phyloP scores from a whole-genome alignment of 768 basidiomycete genomes.

The Lentinula raphanica region DNA sequence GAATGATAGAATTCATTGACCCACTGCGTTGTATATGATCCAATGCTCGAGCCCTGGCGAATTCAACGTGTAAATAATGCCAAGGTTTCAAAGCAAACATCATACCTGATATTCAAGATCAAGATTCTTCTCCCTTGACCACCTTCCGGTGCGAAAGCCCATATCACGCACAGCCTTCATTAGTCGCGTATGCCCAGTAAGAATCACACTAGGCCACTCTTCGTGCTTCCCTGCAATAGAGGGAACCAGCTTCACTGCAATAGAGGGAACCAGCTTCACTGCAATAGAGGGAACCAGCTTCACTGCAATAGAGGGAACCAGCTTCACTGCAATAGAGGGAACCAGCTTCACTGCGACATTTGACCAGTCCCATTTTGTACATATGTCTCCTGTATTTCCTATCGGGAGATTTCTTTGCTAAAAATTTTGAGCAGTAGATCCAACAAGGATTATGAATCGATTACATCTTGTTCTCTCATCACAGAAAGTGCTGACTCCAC shows the following conservation, averaged over 20 bases:
- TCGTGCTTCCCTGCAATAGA: conserved; percentile 51
- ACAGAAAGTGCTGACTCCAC: conserved; percentile 57
- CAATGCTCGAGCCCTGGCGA: conserved; percentile 81
- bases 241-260: no score
- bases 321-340: no score
- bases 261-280: no score
- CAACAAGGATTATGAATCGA: background rate
- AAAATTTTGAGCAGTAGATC: conserved; percentile 7
- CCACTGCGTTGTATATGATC: conserved; percentile 77
- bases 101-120: conserved; percentile 77
- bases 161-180: conserved; percentile 69
- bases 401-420: conserved; percentile 66
- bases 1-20: conserved; percentile 79
- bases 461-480: conserved; percentile 47
- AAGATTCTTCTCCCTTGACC: conserved; percentile 52
- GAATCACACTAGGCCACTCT: conserved; percentile 21
- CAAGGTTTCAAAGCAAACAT: background rate
- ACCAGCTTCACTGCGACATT: conserved; percentile 64
- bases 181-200: conserved; percentile 69
- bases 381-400: conserved; percentile 53
- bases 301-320: no score
- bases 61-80: background rate
- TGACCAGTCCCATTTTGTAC: conserved; percentile 77
- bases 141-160: conserved; percentile 49
- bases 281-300: no score